phyloP scores from a whole-genome alignment of 371 early-diverging fungal genomes.

The Syncephalastrum racemosum region DNA sequence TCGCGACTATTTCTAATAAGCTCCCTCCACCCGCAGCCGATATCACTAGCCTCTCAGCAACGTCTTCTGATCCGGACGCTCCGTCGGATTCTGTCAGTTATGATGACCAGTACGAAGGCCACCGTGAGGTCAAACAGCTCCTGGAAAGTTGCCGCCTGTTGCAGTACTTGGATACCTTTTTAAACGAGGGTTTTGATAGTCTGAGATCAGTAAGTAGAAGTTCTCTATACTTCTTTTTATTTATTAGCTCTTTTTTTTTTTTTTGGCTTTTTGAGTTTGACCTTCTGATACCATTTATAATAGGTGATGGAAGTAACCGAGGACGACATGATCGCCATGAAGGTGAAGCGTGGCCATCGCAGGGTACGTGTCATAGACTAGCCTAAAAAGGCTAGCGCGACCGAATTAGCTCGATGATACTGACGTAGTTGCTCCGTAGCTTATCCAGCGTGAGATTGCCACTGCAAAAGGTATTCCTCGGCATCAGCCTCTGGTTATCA shows the following conservation, averaged over 20 bases:
- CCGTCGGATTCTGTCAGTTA: neutral
- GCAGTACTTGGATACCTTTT: conserved; percentile 34
- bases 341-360: conserved; percentile 50
- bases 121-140: conserved; percentile 27
- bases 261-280: too few species aligned
- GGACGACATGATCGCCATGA: conserved; percentile 39
- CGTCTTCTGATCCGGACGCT: conserved; percentile 1
- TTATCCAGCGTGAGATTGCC: conserved; percentile 32
- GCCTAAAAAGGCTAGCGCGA: neutral
- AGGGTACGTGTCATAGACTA: conserved; percentile 27
- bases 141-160: conserved; percentile 27
- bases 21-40: too few species aligned
- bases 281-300: too few species aligned
- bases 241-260: too few species aligned
- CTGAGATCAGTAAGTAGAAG: conserved; percentile 34
- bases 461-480: conserved; percentile 25
- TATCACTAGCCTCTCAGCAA: too few species aligned
- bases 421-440: conserved; percentile 4
- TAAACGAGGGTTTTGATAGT: conserved; percentile 49
- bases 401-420: too few species aligned
- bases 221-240: too few species aligned
- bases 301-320: conserved; percentile 37
- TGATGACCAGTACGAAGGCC: conserved; percentile 4
- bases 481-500: conserved; percentile 15
- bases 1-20: too few species aligned